These are phyloP conservation scores for Cercospora berteroae DNA, from an alignment of 2,329 filamentous ascomycete species.

Conservation along the genomic window DNA sequence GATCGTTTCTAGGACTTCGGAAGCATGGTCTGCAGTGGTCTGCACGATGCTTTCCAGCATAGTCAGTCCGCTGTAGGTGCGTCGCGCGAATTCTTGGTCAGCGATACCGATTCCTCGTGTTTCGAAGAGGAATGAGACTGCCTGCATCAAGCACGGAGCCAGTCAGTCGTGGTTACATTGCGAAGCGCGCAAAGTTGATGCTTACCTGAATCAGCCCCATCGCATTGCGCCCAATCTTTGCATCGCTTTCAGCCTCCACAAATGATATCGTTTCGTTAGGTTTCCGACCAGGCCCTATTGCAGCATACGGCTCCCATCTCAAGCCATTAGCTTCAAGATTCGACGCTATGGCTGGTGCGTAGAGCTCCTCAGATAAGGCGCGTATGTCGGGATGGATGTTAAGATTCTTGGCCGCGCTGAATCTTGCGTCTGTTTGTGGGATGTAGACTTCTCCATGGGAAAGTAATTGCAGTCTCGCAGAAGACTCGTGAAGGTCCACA, in stretches of 20 bases:
- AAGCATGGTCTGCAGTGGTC: slow-evolving; percentile 35
- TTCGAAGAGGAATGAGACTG: slow-evolving; percentile 40
- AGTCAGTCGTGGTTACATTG: too few relatives aligned
- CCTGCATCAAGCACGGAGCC: slow-evolving; percentile 23
- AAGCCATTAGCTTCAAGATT: slow-evolving; percentile 33
- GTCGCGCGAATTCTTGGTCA: slow-evolving; percentile 37
- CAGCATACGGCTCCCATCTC: slow-evolving; percentile 39
- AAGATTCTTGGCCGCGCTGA: slow-evolving; percentile 40
- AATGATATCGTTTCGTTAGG: slow-evolving; percentile 31
- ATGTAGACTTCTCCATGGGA: slow-evolving; percentile 32
- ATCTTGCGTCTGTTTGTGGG: slow-evolving; percentile 39
- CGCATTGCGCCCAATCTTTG: slow-evolving; percentile 41
- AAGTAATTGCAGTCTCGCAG: slow-evolving; percentile 28
- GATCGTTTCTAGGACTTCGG: slow-evolving; percentile 33
- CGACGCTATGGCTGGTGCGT: slow-evolving; percentile 37
- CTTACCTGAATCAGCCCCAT: slow-evolving; percentile 34
- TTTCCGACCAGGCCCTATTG: slow-evolving; percentile 18
- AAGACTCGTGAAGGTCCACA: slow-evolving; percentile 41
- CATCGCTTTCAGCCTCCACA: slow-evolving; percentile 39
- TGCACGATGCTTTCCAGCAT: slow-evolving; percentile 40
- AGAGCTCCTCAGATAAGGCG: slow-evolving; percentile 36
- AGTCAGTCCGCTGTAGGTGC: slow-evolving; percentile 35
- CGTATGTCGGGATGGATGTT: slow-evolving; percentile 40
- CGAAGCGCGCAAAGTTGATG: too few relatives aligned
- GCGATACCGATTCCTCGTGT: slow-evolving; percentile 40